Evolutionary conservation across 2,329 filamentous ascomycete genomes (phyloP).

Genomic region (Lasiodiplodia hormozganensis): DNA sequence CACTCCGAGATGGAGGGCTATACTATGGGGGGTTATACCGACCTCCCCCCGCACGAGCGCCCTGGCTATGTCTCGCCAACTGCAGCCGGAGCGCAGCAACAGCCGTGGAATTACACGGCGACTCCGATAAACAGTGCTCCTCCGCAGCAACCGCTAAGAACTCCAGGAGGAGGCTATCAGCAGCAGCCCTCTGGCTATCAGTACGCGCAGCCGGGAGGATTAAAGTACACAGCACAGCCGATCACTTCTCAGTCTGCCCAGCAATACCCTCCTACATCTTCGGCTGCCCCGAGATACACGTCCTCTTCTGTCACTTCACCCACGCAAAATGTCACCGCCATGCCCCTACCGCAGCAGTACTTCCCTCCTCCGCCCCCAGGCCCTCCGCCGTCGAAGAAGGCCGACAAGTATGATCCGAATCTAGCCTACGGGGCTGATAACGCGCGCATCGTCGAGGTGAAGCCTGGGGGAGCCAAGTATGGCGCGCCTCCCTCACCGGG

Average conservation of each 20-base stretch:
- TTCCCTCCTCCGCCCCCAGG: conserved; percentile 32
- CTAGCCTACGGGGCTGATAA: conserved; percentile 32
- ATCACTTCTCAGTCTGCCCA: conserved; percentile 36
- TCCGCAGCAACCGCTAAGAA: conserved; percentile 23
- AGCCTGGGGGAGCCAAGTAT: conserved; percentile 42
- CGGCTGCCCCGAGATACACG: conserved; percentile 12
- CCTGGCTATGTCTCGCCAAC: conserved; percentile 44
- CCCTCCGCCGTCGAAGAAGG: conserved; percentile 34
- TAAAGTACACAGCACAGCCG: conserved; percentile 53
- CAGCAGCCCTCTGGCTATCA: conserved; percentile 38
- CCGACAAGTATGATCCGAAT: conserved; percentile 35
- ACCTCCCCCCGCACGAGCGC: conserved; percentile 53
- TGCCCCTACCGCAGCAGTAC: conserved; percentile 35
- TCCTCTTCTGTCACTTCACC: conserved; percentile 21
- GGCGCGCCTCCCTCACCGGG: conserved; percentile 43
- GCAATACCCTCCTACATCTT: conserved; percentile 30
- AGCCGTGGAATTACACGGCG: conserved; percentile 40
- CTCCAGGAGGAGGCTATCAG: conserved; percentile 32
- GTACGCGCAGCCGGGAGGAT: conserved; percentile 51
- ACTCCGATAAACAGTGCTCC: conserved; percentile 36
- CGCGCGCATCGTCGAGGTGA: conserved; percentile 51
- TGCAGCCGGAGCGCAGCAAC: conserved; percentile 35
- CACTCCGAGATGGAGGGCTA: conserved; percentile 37
- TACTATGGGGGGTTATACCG: conserved; percentile 53
- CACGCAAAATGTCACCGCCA: conserved; percentile 31